Base-by-base conservation (phyloP, 345 rosid genomes). In the Firmiana major region DNA sequence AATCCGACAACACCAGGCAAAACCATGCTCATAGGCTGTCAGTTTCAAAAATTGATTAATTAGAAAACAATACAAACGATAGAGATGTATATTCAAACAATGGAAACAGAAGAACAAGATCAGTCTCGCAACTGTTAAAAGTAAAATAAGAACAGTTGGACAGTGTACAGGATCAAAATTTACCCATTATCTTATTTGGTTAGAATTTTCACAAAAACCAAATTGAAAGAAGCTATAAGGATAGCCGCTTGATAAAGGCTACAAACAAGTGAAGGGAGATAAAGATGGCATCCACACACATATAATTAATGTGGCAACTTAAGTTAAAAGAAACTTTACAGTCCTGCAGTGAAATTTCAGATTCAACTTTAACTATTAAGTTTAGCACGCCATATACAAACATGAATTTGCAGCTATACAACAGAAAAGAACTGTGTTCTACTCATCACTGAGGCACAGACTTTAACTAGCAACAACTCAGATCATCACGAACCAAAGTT, bases 1-100 rank as follows among this genome's bases (percentile, higher is more conserved):
- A 94, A 94, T 63, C 98, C 98, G 84, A 93, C 98, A 78, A 94
- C 98, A 75, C 97, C 98, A 70, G 98, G 98, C 75, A 94, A 84
- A 75, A 94, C 98, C 98, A 94, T 93, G 88, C 98, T 94, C 98
- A 94, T 93, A 55, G 98, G 98, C 98, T 94, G 93, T 81, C 71
- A 70, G 69, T 34, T 31, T 59, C 49, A 31, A 17, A 17, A 22
- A 77, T 36, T 31, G 26, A 31, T 22, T 19, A 31, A 43, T 70
- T 63, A 62, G 77, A 70, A 54, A 58, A 22, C 12, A 58, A 22
- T 58, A 11, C 28, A 58, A 58, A 58, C 24, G 16, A 24, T 58
- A 10, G 34, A 58, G 63, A 55, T 11, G 15, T 3, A 22, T 22
- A 22, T 22, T 58, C 63, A 58, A 58, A 22, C 31, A 10, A 58